Evolutionary conservation across 129 eudicot species (phyloP).

Genomic region (Apium graveolens): DNA sequence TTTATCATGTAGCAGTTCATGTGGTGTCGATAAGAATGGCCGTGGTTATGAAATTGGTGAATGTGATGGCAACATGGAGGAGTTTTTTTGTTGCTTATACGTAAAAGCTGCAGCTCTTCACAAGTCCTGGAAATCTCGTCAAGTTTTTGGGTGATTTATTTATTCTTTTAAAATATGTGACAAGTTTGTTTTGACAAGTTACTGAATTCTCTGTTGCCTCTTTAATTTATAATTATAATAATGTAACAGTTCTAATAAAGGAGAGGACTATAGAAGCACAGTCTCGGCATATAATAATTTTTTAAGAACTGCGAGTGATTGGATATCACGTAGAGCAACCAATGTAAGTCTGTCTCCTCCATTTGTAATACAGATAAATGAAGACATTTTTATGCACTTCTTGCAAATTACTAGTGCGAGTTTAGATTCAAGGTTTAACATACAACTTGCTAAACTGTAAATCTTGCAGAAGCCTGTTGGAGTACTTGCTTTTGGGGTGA

Average conservation of each 20-base stretch:
- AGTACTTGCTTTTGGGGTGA: constrained; percentile 54
- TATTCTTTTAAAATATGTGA: neutral
- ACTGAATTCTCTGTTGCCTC: neutral
- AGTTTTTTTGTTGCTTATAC: constrained; percentile 60
- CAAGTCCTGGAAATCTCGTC: constrained; percentile 49
- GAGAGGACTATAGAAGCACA: constrained; percentile 31
- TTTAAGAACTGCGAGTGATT: constrained; percentile 56
- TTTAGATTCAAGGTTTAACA: too few relatives aligned
- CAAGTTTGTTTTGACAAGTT: neutral
- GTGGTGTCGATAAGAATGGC: constrained; percentile 13
- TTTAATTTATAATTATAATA: neutral
- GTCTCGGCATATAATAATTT: constrained; percentile 48
- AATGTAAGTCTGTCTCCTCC: constrained; percentile 51
- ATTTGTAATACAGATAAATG: neutral
- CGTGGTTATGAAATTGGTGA: constrained; percentile 15
- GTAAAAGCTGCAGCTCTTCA: constrained; percentile 52
- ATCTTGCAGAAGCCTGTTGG: constrained; percentile 70
- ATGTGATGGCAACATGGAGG: constrained; percentile 38
- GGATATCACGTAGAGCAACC: constrained; percentile 77
- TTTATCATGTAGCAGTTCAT: constrained; percentile 33
- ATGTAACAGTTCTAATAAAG: constrained; percentile 32
- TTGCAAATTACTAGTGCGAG: neutral
- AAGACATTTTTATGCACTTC: neutral
- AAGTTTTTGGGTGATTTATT: constrained; percentile 34
- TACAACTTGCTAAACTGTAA: neutral